A percentile compares a stretch with the other conserved stretches of the same genome.
phyloP scores from a whole-genome alignment of 1,284 basidiomycete species.

The Ganoderma multipileum region DNA sequence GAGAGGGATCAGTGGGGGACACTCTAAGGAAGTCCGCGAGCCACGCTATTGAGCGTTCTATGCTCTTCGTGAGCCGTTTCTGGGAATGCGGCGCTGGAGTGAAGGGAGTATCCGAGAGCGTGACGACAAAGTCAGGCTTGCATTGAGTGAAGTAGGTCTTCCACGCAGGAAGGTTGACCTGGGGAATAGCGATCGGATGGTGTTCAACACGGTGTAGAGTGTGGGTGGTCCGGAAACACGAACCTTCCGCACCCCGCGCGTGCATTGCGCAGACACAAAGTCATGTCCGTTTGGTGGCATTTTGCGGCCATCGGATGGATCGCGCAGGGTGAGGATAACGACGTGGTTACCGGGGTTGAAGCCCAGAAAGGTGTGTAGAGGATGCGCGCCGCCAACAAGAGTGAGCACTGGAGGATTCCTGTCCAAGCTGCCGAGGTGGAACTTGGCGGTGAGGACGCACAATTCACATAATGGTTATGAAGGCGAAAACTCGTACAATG shows the following conservation, averaged over 20 bases:
- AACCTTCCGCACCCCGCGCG: slow-evolving; percentile 78
- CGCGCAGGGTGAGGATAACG: slow-evolving; percentile 65
- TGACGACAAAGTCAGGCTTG: slow-evolving; percentile 74
- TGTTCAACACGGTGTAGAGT: slow-evolving; percentile 1
- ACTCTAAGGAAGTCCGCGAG: slow-evolving; percentile 54
- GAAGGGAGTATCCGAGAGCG: slow-evolving; percentile 74
- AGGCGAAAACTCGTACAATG: slow-evolving; percentile 68
- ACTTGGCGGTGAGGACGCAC: slow-evolving; percentile 8
- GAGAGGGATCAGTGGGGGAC: slow-evolving; percentile 4
- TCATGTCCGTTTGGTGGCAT: slow-evolving; percentile 75
- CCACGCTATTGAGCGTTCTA: slow-evolving; percentile 73
- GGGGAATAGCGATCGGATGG: slow-evolving; percentile 3
- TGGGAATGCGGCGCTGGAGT: slow-evolving; percentile 70
- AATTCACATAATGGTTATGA: background rate
- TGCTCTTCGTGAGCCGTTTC: slow-evolving; percentile 75
- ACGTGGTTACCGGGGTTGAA: slow-evolving; percentile 57
- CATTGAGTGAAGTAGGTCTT: slow-evolving; percentile 54
- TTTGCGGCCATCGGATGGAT: slow-evolving; percentile 66
- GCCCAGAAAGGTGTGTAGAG: slow-evolving; percentile 66
- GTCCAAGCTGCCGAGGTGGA: slow-evolving; percentile 57
- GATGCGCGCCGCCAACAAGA: slow-evolving; percentile 54
- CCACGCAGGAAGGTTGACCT: slow-evolving; percentile 69
- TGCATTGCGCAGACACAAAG: slow-evolving; percentile 60
- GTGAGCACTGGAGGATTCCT: slow-evolving; percentile 65
- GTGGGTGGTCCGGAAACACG: slow-evolving; percentile 1